Base-by-base conservation (phyloP, 2,329 filamentous ascomycete genomes). In the Ophiostoma tasmaniense region DNA sequence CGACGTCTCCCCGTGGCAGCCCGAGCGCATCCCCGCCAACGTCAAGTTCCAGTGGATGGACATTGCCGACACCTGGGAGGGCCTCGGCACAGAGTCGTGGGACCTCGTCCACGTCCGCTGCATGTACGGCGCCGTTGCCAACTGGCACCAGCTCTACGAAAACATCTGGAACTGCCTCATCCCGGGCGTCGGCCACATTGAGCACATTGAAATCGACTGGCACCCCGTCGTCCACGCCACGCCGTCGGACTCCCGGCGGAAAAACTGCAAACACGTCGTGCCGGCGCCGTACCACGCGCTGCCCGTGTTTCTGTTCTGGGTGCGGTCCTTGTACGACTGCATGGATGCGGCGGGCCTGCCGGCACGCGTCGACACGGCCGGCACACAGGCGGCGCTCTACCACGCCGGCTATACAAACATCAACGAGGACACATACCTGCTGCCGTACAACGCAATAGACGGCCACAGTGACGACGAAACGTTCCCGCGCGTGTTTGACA, bases 121-220 rank as follows among this genome's bases (percentile, higher is more conserved):
- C 84, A 87, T 93, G 28, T 84, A 86, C 72, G 94, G 94, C 11
- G 90, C 90, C 76, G 89, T 97, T 66, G 82, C 83, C 28, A 88
- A 87, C 75, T 97, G 92, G 93, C 82, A 84, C 3, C 83, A 84
- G 62, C 80, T 95, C 59, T 97, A 97, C 77, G 80, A 81, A 71
- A 90, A 90, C 74, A 81, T 89, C 37, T 30, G n/a, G 72, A 92
- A 90, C 67, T 91, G 96, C 75, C 83, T 97, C 30, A 88, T 87
- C 73, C 92, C 92, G 1, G 89, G 89, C 50, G n/a, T 17, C 55
- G 94, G 94, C 68, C 85, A 84, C 76, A 84, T 97, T 68, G 93
- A 98, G 78, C 92, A 96, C 73, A 86, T 96, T 65, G 94, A 98
- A 77, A 90, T 98, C 68, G 92, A 98, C 78, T 91, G 91, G 78